phyloP scores from a whole-genome alignment of 1,284 basidiomycete genomes.

The Boletus smithii region DNA sequence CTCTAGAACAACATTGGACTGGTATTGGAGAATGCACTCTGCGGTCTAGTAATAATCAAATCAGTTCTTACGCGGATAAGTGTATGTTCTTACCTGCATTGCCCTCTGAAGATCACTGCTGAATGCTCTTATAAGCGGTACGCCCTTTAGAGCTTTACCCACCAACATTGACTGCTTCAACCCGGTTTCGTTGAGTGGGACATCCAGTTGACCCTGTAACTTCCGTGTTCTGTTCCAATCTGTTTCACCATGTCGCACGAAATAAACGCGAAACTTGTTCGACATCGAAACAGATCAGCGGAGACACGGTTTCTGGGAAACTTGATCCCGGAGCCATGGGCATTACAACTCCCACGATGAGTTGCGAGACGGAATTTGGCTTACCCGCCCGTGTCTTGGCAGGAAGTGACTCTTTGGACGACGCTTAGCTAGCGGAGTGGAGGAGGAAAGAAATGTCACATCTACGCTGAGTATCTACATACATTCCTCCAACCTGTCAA shows the following conservation, averaged over 20 bases:
- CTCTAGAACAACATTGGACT: slow-evolving; percentile 43
- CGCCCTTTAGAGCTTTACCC: slow-evolving; percentile 24
- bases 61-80: neutral
- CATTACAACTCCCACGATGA: neutral
- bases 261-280: slow-evolving; percentile 44
- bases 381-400: no score
- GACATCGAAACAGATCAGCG: neutral
- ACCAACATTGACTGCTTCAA: slow-evolving; percentile 30
- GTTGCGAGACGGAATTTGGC: neutral
- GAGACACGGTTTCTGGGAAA: neutral
- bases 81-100: slow-evolving; percentile 43
- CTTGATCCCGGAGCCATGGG: neutral
- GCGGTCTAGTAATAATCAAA: slow-evolving; percentile 49
- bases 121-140: slow-evolving; percentile 49
- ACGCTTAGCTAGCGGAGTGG: no score
- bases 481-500: no score
- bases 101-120: slow-evolving; percentile 63
- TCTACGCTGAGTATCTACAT: no score
- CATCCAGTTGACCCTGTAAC: slow-evolving; percentile 68
- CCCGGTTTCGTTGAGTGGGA: slow-evolving; percentile 55
- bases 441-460: no score
- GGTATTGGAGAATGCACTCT: slow-evolving; percentile 50
- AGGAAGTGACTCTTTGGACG: no score
- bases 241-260: slow-evolving; percentile 66
- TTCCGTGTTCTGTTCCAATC: slow-evolving; percentile 51